phyloP scores from a whole-genome alignment of 2,329 filamentous ascomycete species.

The Colletotrichum limetticola region DNA sequence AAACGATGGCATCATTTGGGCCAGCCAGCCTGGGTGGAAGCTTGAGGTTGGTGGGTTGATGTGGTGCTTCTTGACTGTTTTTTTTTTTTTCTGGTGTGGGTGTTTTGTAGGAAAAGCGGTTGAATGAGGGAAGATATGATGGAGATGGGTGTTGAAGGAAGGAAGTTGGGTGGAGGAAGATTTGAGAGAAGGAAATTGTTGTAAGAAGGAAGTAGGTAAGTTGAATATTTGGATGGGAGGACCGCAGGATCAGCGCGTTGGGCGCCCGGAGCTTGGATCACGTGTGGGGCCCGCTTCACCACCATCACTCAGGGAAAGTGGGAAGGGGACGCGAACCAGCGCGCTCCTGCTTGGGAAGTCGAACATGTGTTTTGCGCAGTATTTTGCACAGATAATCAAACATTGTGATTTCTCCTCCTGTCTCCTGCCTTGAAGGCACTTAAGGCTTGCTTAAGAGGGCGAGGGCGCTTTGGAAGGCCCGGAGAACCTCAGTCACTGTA shows the following conservation, averaged over 20 bases:
- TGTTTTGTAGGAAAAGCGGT: not conserved
- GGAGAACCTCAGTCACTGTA: constrained; percentile 66
- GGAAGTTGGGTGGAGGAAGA: not conserved
- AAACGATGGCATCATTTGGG: not conserved
- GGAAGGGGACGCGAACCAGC: not conserved
- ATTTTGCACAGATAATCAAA: constrained; percentile 13
- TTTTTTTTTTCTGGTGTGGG: not conserved
- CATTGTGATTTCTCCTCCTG: not conserved
- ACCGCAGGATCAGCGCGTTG: constrained; percentile 15
- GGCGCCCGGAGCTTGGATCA: constrained; percentile 27
- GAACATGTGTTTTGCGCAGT: not conserved
- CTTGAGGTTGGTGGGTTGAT: not conserved
- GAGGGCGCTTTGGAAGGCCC: constrained; percentile 71
- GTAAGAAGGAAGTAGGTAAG: not conserved
- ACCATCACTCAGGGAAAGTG: constrained; percentile 1
- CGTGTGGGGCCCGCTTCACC: constrained; percentile 26
- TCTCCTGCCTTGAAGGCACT: not conserved
- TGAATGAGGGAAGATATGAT: not conserved
- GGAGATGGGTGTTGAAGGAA: not conserved
- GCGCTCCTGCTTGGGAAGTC: constrained; percentile 4
- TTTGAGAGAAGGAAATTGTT: not conserved
- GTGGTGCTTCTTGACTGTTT: not conserved
- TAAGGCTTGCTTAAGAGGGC: constrained; percentile 57
- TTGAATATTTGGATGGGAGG: not conserved
- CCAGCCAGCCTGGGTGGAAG: not conserved